phyloP scores from a whole-genome alignment of 148 eudicot genomes.

The Persicaria tinctoria region DNA sequence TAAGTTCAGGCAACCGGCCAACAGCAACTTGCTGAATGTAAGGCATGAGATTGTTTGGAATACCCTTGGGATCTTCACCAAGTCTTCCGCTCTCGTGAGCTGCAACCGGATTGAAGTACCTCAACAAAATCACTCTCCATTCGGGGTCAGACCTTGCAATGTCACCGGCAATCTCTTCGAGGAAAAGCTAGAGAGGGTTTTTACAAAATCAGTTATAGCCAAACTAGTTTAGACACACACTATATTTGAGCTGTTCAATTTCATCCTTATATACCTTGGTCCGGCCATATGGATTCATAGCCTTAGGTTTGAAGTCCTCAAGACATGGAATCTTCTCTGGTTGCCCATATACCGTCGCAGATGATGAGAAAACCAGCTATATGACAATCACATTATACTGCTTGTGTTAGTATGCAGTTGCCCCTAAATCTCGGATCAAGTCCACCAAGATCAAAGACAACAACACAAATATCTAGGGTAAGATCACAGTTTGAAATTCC shows the following conservation, averaged over 20 bases:
- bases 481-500: too few species aligned
- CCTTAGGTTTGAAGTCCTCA: constrained; percentile 54
- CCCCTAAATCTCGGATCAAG: too few species aligned
- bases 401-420: not conserved
- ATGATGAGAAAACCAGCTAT: constrained; percentile 92
- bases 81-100: constrained; percentile 87
- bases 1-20: constrained; percentile 67
- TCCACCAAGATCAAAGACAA: too few species aligned
- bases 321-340: constrained; percentile 76
- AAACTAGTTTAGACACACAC: not conserved
- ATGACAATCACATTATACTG: not conserved
- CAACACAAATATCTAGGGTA: too few species aligned
- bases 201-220: not conserved
- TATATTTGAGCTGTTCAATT: too few species aligned
- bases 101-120: constrained; percentile 93
- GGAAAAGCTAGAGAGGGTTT: constrained; percentile 41
- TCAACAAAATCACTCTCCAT: constrained; percentile 72
- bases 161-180: constrained; percentile 84
- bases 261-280: constrained; percentile 45
- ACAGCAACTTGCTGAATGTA: constrained; percentile 88
- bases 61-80: constrained; percentile 91
- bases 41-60: constrained; percentile 92
- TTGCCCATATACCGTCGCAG: constrained; percentile 90
- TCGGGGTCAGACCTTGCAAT: constrained; percentile 55
- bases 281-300: constrained; percentile 94